Percentiles rank a stretch among this genome's conserved stretches.
These are phyloP conservation scores for Neurospora sp. DNA, from an alignment of 495 filamentous ascomycete species.

Conservation along the genomic window DNA sequence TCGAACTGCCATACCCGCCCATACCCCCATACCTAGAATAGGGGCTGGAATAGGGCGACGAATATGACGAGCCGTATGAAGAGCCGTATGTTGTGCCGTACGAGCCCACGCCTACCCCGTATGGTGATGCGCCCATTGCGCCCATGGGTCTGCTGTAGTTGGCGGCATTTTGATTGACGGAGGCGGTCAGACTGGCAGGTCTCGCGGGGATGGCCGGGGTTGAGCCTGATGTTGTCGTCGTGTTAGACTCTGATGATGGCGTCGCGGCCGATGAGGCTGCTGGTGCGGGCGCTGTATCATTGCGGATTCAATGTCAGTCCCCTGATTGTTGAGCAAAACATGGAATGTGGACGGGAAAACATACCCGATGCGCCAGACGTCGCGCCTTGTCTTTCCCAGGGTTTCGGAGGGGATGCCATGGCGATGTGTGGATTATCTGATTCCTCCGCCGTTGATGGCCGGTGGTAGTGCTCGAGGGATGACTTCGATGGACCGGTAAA, in stretches of 20 bases:
- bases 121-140: slow-evolving; percentile 35
- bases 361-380: slow-evolving; percentile 42
- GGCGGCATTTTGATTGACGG: slow-evolving; percentile 74
- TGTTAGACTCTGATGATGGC: slow-evolving; percentile 5
- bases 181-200: slow-evolving; percentile 62
- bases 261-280: not conserved
- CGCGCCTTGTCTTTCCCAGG: slow-evolving; percentile 78
- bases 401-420: slow-evolving; percentile 82
- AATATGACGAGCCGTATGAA: slow-evolving; percentile 33
- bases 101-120: slow-evolving; percentile 38
- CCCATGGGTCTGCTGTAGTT: slow-evolving; percentile 50
- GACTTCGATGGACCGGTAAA: not conserved
- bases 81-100: slow-evolving; percentile 18
- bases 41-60: slow-evolving; percentile 35
- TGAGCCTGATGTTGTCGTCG: slow-evolving; percentile 30
- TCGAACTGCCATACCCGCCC: slow-evolving; percentile 29
- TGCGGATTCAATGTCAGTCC: not conserved
- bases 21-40: slow-evolving; percentile 36
- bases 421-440: not conserved
- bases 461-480: not conserved
- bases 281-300: not conserved
- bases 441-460: not conserved
- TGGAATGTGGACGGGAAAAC: slow-evolving; percentile 8
- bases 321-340: not conserved
- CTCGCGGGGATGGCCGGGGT: slow-evolving; percentile 70